Base-by-base conservation (phyloP, 306 rosid genomes). In the Fragaria nilgerrensis region DNA sequence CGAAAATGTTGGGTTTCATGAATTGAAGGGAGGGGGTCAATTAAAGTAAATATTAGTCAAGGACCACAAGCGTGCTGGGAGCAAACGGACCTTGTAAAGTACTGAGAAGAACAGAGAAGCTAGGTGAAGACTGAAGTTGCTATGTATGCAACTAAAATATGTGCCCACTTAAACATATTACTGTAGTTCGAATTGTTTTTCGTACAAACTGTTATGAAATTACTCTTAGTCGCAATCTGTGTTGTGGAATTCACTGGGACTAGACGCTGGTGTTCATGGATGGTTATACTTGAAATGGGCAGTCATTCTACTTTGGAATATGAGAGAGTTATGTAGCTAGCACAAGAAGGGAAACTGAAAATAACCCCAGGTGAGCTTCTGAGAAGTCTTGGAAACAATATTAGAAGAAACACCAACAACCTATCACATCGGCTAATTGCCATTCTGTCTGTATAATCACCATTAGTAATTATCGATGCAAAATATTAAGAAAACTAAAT, bases 51-150 rank as follows among this genome's bases (percentile, higher is more conserved):
- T 23, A 49, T 29, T 20, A 25, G 66, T 55, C 15, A 53, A 68
- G 79, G 85, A 82, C 82, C 73, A 74, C 76, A 78, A 68, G 70
- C 76, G 61, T 77, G 75, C 70, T 44, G 75, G 7, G 9, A 61
- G 62, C 53, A 77, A 81, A 76, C 64, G 1, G 80, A n/a, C 72
- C 41, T 36, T 41, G 10, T 67, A 63, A 53, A 56, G 55, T 22
- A 55, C 0, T 29, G 74, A 74, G 50, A 44, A 68, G 44, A 74
- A 49, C 45, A 72, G n/a, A 43, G 69, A 41, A 36, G 68, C 19
- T 39, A 7, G 68, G 7, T 19, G 62, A 72, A 68, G 72, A 39
- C 23, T 41, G 72, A 11, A 39, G 72, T 68, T 20, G 71, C 32
- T 67, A 56, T 20, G 23, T 8, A 12, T 27, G 68, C n/a, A 27